Evolutionary conservation across 306 rosid species (phyloP), one percentile per base, ranked within the genome.

Genomic region (Medicago arabica): DNA sequence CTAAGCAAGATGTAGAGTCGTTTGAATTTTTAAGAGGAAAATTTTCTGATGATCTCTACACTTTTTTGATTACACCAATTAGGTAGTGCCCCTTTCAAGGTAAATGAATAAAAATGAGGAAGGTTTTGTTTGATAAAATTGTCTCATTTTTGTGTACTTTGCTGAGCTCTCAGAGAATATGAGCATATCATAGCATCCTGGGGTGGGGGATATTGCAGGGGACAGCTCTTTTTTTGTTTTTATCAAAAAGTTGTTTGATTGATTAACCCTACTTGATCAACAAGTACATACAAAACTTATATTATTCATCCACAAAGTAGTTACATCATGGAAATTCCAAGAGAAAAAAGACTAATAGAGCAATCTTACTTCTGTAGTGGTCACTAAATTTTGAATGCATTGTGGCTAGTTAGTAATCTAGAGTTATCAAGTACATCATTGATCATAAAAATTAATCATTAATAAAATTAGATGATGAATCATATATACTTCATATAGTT

Each of bases 211-310:
- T 17, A 51, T 74, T 68, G 76, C 60, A 75, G 51, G 39, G 74
- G 63, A 25, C 67, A 72, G 76, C 43, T 60, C 40, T 81, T 73
- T 85, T 88, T 79, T 73, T 34, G 67, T 19, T 78, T 81, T 60
- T 50, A 71, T 5, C 55, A 68, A 63, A 78, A 84, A 71, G 39
- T 43, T 72, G 77, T 61, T 83, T 57, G 74, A 80, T 72, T 85
- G 60, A 78, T 85, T 78, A 55, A 69, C 77, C 69, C 75, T 79
- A 76, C 78, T 83, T 77, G 77, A 79, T 77, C 69, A 71, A 25
- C 65, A 82, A 85, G 85, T 76, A 79, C 81, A 36, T 21, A 43
- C 67, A 75, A 72, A 71, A 77, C 60, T 28, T 28, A 28, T 28
- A 4, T 28, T 28, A 28, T 28, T 28, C 31, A 28, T 28, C 31